Base-by-base conservation (phyloP, 176 grass and related monocot species). In the Oryza glaberrima region DNA sequence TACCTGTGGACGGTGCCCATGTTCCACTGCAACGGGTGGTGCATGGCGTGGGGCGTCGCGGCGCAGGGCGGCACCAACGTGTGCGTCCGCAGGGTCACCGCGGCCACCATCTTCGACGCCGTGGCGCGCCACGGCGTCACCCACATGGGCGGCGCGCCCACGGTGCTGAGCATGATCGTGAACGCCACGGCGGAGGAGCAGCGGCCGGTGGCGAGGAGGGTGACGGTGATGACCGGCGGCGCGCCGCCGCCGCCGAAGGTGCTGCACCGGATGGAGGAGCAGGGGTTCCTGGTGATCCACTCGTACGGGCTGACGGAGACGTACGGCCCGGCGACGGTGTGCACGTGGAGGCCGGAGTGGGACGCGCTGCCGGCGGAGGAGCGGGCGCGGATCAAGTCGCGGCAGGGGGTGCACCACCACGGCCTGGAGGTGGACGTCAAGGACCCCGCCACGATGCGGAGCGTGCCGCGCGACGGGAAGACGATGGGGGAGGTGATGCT, bases 1-100 rank as follows among this genome's bases (percentile, higher is more conserved):
- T 92, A 92, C 84, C 84, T 98, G 47, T 94, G 96, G 91, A 86
- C 88, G 14, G 91, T 98, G 65, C 96, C 91, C 49, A 94, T 98
- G 89, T 98, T 98, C 83, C 93, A 98, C 69, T 98, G 88, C 85
- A 95, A 95, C 60, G 96, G 96, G 7, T 94, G 93, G 96, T 95
- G 93, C 77, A 73, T 98, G 4, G 0, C 63, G 12, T 98, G 96
- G 96, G 91, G 89, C 51, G 77, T 98, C 9, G 96, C 89, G 22
- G 91, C 83, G 76, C 87, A 95, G 89, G 96, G 96, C 52, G 89
- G 93, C 51, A 89, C 80, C 40, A 98, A 83, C 65, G 56, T 98
- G 3, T 95, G 89, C 80, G 48, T 95, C 7, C 88, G 81, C 73
- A 94, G 49, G 74, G 93, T 98, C 5, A 82, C 44, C 12, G 84